A percentile compares a stretch with the other conserved stretches of the same genome.
phyloP scores from a whole-genome alignment of 371 early-diverging fungal genomes.

The Paraphysoderma sedebokerense region DNA sequence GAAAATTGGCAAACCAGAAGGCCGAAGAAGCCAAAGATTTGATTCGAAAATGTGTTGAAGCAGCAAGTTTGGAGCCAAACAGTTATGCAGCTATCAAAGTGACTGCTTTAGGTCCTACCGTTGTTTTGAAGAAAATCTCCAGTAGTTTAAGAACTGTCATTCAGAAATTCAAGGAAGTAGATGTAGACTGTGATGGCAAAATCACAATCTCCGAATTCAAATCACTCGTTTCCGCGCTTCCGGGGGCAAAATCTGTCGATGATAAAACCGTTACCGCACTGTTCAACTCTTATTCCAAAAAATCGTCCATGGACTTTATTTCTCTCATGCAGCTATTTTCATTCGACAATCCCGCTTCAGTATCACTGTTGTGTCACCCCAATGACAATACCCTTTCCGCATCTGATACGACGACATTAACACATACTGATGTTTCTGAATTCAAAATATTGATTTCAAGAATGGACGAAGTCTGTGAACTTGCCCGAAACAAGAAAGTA shows the following conservation, averaged over 20 bases:
- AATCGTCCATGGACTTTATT: background rate
- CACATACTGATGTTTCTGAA: conserved; percentile 34
- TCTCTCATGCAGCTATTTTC: too few species aligned
- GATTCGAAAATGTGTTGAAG: conserved; percentile 35
- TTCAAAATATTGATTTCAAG: conserved; percentile 47
- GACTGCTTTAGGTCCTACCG: conserved; percentile 66
- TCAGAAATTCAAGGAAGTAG: conserved; percentile 23
- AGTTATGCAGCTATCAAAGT: conserved; percentile 75
- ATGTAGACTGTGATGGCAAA: conserved; percentile 25
- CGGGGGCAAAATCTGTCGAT: conserved; percentile 12
- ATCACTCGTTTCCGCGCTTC: conserved; percentile 16
- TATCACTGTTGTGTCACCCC: too few species aligned
- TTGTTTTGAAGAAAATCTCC: conserved; percentile 53
- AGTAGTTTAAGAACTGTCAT: conserved; percentile 21
- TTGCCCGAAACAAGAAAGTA: conserved; percentile 41
- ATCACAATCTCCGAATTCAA: conserved; percentile 15
- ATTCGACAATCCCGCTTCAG: too few species aligned
- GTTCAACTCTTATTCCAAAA: background rate
- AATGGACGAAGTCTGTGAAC: conserved; percentile 37
- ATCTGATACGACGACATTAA: conserved; percentile 44
- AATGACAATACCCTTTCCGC: too few species aligned
- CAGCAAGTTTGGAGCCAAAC: conserved; percentile 40
- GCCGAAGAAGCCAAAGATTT: conserved; percentile 44
- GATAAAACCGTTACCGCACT: conserved; percentile 5
- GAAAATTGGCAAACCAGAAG: conserved; percentile 15